phyloP scores from a whole-genome alignment of 2,329 filamentous ascomycete species.

The Aureobasidium sp. region DNA sequence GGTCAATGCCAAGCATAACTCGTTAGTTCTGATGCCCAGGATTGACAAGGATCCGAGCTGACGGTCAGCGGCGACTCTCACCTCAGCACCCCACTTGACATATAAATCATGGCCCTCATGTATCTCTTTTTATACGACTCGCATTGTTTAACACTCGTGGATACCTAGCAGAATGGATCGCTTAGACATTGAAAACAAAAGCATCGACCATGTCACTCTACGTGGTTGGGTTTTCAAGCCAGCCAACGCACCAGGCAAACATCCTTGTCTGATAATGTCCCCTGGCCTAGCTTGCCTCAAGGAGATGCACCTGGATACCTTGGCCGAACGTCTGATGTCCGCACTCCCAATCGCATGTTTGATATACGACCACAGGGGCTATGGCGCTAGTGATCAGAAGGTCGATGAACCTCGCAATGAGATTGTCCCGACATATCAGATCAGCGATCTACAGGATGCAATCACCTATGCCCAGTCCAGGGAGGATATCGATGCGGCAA shows the following conservation, averaged over 20 bases:
- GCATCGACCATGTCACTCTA: slow-evolving; percentile 12
- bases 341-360: slow-evolving; percentile 22
- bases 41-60: background rate
- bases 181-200: slow-evolving; percentile 12
- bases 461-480: slow-evolving; percentile 31
- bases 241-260: background rate
- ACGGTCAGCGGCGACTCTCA: background rate
- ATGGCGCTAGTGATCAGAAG: slow-evolving; percentile 25
- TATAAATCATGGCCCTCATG: background rate
- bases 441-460: slow-evolving; percentile 30
- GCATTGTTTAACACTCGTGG: background rate
- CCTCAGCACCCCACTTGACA: background rate
- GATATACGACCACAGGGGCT: slow-evolving; percentile 30
- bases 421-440: slow-evolving; percentile 27
- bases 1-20: background rate
- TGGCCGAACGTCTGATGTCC: slow-evolving; percentile 7
- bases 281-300: slow-evolving; percentile 9
- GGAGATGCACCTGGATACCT: slow-evolving; percentile 6
- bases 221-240: slow-evolving; percentile 14
- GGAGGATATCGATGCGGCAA: slow-evolving; percentile 25
- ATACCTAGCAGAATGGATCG: background rate
- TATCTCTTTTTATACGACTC: background rate
- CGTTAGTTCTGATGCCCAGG: background rate
- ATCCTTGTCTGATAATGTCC: slow-evolving; percentile 11
- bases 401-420: slow-evolving; percentile 25